Conservation (phyloP, 306 rosid genomes). For the Sindora glabra region DNA sequence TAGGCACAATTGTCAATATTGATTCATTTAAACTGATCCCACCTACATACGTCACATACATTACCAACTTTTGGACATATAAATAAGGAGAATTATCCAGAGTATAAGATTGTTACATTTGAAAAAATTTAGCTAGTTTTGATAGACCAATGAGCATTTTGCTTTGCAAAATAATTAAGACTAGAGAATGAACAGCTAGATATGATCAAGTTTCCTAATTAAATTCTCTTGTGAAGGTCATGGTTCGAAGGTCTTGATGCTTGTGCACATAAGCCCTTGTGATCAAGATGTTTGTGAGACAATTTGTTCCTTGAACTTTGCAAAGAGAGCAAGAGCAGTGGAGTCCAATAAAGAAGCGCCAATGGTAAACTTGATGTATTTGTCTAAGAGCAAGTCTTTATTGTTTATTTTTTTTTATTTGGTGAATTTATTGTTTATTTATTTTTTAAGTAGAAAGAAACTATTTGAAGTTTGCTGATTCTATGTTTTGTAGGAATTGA, state of each 20-base stretch:
- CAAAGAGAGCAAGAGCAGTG: slow-evolving; percentile 74
- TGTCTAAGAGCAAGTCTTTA: slow-evolving; percentile 6
- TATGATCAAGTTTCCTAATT: slow-evolving; percentile 12
- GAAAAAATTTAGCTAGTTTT: neutral
- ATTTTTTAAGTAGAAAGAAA: neutral
- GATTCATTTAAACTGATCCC: too few species aligned
- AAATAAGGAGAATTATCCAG: neutral
- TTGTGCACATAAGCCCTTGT: slow-evolving; percentile 79
- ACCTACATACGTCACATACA: too few species aligned
- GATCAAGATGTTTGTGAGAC: slow-evolving; percentile 83
- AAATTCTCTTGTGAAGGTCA: slow-evolving; percentile 54
- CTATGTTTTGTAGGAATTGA: slow-evolving; percentile 52
- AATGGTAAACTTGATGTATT: slow-evolving; percentile 36
- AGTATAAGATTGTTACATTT: neutral
- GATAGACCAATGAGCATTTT: neutral
- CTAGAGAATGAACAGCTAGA: neutral
- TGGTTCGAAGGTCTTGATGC: slow-evolving; percentile 88
- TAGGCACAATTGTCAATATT: too few species aligned
- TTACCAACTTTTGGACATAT: neutral
- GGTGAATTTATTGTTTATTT: too few species aligned
- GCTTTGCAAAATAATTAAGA: neutral
- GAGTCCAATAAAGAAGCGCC: slow-evolving; percentile 58
- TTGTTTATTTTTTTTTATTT: too few species aligned
- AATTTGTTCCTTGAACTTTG: slow-evolving; percentile 78
- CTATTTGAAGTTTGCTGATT: slow-evolving; percentile 8